phyloP scores from a whole-genome alignment of 306 rosid genomes.

The Casuarina equisetifolia region DNA sequence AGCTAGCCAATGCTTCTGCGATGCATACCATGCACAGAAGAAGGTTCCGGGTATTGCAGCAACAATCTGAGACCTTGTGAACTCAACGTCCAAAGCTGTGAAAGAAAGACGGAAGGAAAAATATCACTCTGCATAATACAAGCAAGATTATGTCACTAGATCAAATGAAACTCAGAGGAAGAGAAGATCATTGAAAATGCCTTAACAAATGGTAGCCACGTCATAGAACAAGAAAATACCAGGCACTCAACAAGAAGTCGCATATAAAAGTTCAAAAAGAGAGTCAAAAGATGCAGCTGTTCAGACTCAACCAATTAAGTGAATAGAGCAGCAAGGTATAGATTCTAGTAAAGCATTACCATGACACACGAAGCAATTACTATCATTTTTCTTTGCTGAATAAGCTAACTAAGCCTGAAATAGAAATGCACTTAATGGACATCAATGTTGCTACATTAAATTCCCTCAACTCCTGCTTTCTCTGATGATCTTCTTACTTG shows the following conservation, averaged over 20 bases:
- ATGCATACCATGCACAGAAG: constrained; percentile 97
- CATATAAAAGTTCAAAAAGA: not conserved
- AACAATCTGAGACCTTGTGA: constrained; percentile 86
- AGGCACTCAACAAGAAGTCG: not conserved
- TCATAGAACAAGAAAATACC: not conserved
- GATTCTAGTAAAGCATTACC: not conserved
- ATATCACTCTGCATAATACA: constrained; percentile 61
- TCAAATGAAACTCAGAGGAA: constrained; percentile 31
- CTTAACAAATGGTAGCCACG: constrained; percentile 1
- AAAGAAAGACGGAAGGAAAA: constrained; percentile 59
- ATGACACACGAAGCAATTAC: not conserved
- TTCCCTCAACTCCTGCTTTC: not conserved
- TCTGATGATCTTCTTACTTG: not conserved
- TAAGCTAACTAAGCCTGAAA: not conserved
- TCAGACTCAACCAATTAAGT: not conserved
- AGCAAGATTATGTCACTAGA: constrained; percentile 46
- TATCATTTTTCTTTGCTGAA: not conserved
- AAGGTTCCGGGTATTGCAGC: constrained; percentile 95
- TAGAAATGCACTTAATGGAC: not conserved
- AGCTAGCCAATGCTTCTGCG: constrained; percentile 93
- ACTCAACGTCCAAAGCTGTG: constrained; percentile 96
- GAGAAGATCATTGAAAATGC: constrained; percentile 5
- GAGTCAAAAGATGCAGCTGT: not conserved
- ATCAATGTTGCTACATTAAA: not conserved
- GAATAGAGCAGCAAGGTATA: not conserved